These are phyloP conservation scores for Malus domestica DNA, from an alignment of 306 rosid genomes.

Conservation along the genomic window ASM211411v1 NC_041790.1:11501501-11502000, in stretches of 20 bases:
- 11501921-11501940: constrained; percentile 78
- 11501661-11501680: constrained; percentile 7
- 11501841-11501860: constrained; percentile 49
- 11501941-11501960: constrained; percentile 93
- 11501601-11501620: constrained; percentile 59
- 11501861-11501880: constrained; percentile 6
- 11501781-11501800: constrained; percentile 91
- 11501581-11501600: constrained; percentile 81
- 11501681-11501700: constrained; percentile 4
- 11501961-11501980: constrained; percentile 72
- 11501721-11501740: constrained; percentile 58
- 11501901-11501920: constrained; percentile 14
- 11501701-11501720: constrained; percentile 10
- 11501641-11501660: constrained; percentile 77
- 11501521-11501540: constrained; percentile 39
- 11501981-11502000: constrained; percentile 69
- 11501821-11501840: constrained; percentile 91
- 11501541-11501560: constrained; percentile 97
- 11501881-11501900: neutral
- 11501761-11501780: constrained; percentile 86
- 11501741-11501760: constrained; percentile 95
- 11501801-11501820: constrained; percentile 98
- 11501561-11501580: constrained; percentile 53
- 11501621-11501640: constrained; percentile 95
- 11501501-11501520: constrained; percentile 1